These are phyloP conservation scores for Microbotryum silenes-acaulis DNA, from an alignment of 1,284 basidiomycete genomes.

Conservation along the genomic window DNA sequence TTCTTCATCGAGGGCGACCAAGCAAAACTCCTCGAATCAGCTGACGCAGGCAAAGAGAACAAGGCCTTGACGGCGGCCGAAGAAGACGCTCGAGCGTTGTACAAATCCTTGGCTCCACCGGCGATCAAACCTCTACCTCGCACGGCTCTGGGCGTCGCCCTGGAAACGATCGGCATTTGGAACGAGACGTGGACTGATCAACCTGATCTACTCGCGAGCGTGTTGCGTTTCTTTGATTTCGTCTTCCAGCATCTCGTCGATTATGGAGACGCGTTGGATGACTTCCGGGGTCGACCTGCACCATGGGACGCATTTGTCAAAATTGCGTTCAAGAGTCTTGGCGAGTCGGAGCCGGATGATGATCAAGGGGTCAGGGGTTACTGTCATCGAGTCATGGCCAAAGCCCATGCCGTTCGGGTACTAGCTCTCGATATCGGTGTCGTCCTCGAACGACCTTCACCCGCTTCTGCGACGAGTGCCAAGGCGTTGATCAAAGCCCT, in stretches of 20 bases:
- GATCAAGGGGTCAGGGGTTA: conserved; percentile 38
- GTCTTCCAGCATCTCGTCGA: conserved; percentile 78
- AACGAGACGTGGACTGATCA: conserved; percentile 63
- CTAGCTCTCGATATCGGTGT: conserved; percentile 42
- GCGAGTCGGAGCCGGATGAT: conserved; percentile 55
- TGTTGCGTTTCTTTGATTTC: conserved; percentile 68
- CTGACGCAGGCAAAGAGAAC: conserved; percentile 30
- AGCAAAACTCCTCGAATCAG: conserved; percentile 4
- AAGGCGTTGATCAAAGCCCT: conserved; percentile 43
- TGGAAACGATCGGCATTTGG: conserved; percentile 60
- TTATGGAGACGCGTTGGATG: conserved; percentile 55
- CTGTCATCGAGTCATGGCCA: conserved; percentile 61
- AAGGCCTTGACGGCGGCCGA: conserved; percentile 35
- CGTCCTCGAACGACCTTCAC: conserved; percentile 45
- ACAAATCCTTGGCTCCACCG: conserved; percentile 11
- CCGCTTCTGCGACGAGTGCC: conserved; percentile 55
- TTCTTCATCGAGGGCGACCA: conserved; percentile 33
- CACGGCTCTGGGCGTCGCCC: conserved; percentile 47
- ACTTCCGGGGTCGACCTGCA: conserved; percentile 50
- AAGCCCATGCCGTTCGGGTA: conserved; percentile 66
- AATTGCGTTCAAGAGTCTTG: conserved; percentile 57
- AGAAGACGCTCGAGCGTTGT: conserved; percentile 45
- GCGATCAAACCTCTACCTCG: conserved; percentile 28
- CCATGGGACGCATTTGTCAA: conserved; percentile 60
- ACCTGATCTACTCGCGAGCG: conserved; percentile 64